Percentiles rank a stretch among this genome's conserved stretches.
Evolutionary conservation across 1,284 basidiomycete species (phyloP).

Genomic region (Stereum hirsutum): DNA sequence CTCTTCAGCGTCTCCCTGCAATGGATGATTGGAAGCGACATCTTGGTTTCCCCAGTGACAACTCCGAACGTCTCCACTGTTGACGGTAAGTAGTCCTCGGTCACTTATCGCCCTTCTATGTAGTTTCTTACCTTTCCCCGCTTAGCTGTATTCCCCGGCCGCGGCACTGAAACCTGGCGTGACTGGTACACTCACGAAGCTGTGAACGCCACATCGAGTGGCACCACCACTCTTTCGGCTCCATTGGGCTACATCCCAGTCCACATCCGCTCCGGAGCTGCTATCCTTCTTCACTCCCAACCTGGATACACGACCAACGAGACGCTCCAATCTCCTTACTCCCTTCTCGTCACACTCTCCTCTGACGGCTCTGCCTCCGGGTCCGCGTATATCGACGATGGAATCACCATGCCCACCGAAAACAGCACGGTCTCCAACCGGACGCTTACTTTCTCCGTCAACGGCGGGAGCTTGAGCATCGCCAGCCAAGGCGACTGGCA

Average conservation of each 20-base stretch:
- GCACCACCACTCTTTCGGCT: slow-evolving; percentile 38
- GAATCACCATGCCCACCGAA: slow-evolving; percentile 33
- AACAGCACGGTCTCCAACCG: slow-evolving; percentile 32
- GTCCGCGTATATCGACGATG: slow-evolving; percentile 57
- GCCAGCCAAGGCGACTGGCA: slow-evolving; percentile 31
- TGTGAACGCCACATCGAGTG: slow-evolving; percentile 28
- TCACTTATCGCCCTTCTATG: neutral
- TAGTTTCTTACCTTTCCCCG: neutral
- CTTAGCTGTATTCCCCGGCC: slow-evolving; percentile 52
- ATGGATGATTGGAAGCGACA: slow-evolving; percentile 59
- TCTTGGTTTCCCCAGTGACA: slow-evolving; percentile 70
- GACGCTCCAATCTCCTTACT: slow-evolving; percentile 43
- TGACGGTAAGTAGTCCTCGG: slow-evolving; percentile 26
- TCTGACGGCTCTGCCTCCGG: slow-evolving; percentile 39
- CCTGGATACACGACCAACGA: slow-evolving; percentile 52
- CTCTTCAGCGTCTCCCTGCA: slow-evolving; percentile 58
- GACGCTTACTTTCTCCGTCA: slow-evolving; percentile 30
- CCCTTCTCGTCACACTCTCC: slow-evolving; percentile 45
- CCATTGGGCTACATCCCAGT: slow-evolving; percentile 66
- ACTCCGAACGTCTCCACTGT: slow-evolving; percentile 47
- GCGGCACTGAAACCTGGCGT: slow-evolving; percentile 54
- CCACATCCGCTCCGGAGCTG: slow-evolving; percentile 52
- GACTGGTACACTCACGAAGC: slow-evolving; percentile 68
- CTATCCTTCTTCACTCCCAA: slow-evolving; percentile 44
- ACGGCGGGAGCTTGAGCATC: slow-evolving; percentile 24